Conservation (phyloP, 495 filamentous ascomycete species). For the Podospora anserina region DNA sequence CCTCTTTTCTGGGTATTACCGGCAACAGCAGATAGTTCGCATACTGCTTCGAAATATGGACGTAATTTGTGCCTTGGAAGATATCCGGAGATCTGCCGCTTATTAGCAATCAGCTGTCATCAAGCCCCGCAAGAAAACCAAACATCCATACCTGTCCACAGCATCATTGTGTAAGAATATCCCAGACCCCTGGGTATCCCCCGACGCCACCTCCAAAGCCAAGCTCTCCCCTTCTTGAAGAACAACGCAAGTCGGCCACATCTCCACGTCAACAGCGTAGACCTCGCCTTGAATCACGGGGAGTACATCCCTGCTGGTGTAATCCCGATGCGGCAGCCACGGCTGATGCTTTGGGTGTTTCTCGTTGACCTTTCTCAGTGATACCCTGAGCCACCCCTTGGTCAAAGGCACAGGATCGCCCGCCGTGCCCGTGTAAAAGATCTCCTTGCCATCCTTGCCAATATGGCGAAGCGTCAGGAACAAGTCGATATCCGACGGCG, state of each 20-base stretch:
- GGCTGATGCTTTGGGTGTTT: constrained; percentile 44
- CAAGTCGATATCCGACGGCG: constrained; percentile 56
- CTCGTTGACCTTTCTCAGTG: constrained; percentile 50
- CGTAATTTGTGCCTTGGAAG: constrained; percentile 40
- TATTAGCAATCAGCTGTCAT: constrained; percentile 3
- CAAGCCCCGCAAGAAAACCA: not conserved
- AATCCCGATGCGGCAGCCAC: constrained; percentile 60
- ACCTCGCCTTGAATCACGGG: constrained; percentile 54
- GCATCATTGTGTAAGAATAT: constrained; percentile 55
- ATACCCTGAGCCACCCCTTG: constrained; percentile 58
- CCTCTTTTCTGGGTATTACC: constrained; percentile 42
- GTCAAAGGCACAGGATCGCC: constrained; percentile 48
- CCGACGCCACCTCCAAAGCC: constrained; percentile 56
- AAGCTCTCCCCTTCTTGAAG: constrained; percentile 52
- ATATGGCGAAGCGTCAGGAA: constrained; percentile 63
- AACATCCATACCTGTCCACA: constrained; percentile 28
- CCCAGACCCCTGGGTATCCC: constrained; percentile 60
- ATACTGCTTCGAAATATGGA: constrained; percentile 51
- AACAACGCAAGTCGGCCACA: constrained; percentile 68
- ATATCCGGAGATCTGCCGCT: constrained; percentile 1
- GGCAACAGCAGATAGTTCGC: constrained; percentile 57
- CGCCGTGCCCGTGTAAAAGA: constrained; percentile 61
- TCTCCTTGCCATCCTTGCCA: constrained; percentile 51
- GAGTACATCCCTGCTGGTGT: constrained; percentile 54
- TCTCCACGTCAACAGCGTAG: constrained; percentile 62